Evolutionary conservation across 495 filamentous ascomycete genomes (phyloP), one percentile per base, ranked within the genome.

Genomic region (Halenospora varia): DNA sequence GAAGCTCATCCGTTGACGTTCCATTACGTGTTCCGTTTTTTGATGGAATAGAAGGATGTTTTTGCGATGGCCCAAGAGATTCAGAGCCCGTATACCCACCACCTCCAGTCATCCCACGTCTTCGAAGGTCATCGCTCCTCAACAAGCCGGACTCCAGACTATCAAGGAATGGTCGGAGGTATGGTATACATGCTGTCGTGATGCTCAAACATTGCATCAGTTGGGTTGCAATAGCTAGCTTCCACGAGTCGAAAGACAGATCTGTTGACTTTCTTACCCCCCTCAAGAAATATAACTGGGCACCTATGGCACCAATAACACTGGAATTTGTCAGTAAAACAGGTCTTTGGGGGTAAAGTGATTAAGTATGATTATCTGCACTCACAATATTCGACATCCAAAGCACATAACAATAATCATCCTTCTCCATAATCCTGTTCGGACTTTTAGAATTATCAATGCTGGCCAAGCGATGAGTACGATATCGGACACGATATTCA

Each of bases 111-210:
- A 46, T 52, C 25, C 53, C 59, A 10, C 58, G 64, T 13, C 45
- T 60, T 39, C 60, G 63, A 39, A 69, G 49, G 39, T 71, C 73
- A 29, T 74, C 69, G 13, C 70, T 62, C 2, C 70, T 66, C 55
- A 77, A 68, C 39, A 75, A 67, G 0, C 73, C 70, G 20, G 77
- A 73, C 50, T 72, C 70, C 13, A 77, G 61, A 42, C 69, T 75
- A 19, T 75, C 69, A 10, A 78, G 63, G 61, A 79, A 76, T 0
- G 75, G 75, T 23, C 73, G 75, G 25, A 78, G 72, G 44, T 77
- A 77, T 0, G 76, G 74, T 0, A 71, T 65, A 53, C 75, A 78
- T 1, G 75, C 69, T 9, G 75, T 77, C 11, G 72, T 60, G 6
- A 77, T 70, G 42, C 75, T 74, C 3, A 74, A 55, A 3, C 64